Evolutionary conservation across 176 grass and related monocot genomes (phyloP).

Genomic region (Avena insularis): DNA sequence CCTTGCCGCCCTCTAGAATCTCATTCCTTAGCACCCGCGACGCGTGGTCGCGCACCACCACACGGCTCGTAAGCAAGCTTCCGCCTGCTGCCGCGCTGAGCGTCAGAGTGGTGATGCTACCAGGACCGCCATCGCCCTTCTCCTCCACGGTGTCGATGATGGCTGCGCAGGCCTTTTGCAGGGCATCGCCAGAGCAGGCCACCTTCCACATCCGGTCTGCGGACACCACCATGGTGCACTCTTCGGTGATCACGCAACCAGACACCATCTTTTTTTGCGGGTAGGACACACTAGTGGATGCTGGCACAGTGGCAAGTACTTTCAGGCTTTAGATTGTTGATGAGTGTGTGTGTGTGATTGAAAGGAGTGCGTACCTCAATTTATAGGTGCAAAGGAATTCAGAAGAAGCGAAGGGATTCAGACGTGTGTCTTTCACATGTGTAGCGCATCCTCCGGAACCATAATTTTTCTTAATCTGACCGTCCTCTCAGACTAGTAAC

Average conservation of each 20-base stretch:
- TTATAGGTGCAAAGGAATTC: constrained; percentile 8
- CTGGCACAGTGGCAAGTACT: not conserved
- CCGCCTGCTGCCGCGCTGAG: not conserved
- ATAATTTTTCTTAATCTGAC: too few species aligned
- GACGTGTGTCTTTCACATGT: not conserved
- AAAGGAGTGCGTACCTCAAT: not conserved
- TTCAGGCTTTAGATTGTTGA: not conserved
- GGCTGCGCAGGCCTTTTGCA: constrained; percentile 33
- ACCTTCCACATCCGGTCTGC: constrained; percentile 47
- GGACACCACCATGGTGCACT: constrained; percentile 23
- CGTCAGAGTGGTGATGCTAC: constrained; percentile 35
- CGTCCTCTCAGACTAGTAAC: too few species aligned
- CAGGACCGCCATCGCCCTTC: constrained; percentile 40
- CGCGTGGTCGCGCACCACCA: not conserved
- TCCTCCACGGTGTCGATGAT: constrained; percentile 25
- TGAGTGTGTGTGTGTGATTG: not conserved
- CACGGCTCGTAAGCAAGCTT: not conserved
- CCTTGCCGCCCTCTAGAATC: constrained; percentile 28
- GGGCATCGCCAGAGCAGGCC: not conserved
- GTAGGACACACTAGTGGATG: not conserved
- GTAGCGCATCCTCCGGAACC: not conserved
- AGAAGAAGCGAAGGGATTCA: not conserved
- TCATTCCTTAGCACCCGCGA: not conserved
- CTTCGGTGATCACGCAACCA: constrained; percentile 6
- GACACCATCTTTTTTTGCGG: constrained; percentile 32